A percentile compares a stretch with the other conserved stretches of the same genome.
phyloP scores from a whole-genome alignment of 768 basidiomycete genomes.

The Amanita exitialis region DNA sequence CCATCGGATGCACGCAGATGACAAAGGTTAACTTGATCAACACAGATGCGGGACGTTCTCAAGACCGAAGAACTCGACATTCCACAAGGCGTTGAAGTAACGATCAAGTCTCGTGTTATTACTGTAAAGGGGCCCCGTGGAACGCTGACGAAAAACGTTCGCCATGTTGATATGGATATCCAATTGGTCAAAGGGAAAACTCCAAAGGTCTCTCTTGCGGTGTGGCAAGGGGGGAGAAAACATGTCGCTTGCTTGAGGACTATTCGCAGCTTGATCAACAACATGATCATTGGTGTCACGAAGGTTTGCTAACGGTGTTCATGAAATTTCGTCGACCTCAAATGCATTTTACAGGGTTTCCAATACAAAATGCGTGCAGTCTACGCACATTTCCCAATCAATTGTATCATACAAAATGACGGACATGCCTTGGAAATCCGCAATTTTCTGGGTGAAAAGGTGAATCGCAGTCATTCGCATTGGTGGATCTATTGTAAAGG shows the following conservation, averaged over 20 bases:
- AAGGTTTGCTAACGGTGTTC: slow-evolving; percentile 39
- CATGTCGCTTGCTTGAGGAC: slow-evolving; percentile 98
- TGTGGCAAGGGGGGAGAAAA: slow-evolving; percentile 98
- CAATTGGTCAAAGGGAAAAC: slow-evolving; percentile 71
- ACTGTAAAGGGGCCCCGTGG: slow-evolving; percentile 91
- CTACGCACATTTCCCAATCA: slow-evolving; percentile 99
- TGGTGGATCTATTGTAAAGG: background rate
- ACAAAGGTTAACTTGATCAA: slow-evolving; percentile 19
- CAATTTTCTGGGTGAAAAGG: slow-evolving; percentile 94
- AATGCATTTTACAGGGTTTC: slow-evolving; percentile 64
- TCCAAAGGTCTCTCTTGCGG: slow-evolving; percentile 77
- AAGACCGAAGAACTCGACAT: slow-evolving; percentile 89
- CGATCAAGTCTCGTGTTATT: slow-evolving; percentile 86
- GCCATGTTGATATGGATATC: slow-evolving; percentile 93
- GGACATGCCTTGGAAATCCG: slow-evolving; percentile 78
- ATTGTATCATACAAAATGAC: slow-evolving; percentile 82
- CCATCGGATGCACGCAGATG: slow-evolving; percentile 22
- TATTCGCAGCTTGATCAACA: slow-evolving; percentile 88
- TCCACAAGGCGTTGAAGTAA: slow-evolving; percentile 76
- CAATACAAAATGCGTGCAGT: slow-evolving; percentile 99
- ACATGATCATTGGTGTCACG: slow-evolving; percentile 97
- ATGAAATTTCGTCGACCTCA: background rate
- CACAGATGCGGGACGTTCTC: slow-evolving; percentile 86
- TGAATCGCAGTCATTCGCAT: slow-evolving; percentile 19
- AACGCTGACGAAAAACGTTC: slow-evolving; percentile 83